These are phyloP conservation scores for Chimonanthus salicifolius DNA, from an alignment of 164 flowering plant species.

Conservation along the genomic window DNA sequence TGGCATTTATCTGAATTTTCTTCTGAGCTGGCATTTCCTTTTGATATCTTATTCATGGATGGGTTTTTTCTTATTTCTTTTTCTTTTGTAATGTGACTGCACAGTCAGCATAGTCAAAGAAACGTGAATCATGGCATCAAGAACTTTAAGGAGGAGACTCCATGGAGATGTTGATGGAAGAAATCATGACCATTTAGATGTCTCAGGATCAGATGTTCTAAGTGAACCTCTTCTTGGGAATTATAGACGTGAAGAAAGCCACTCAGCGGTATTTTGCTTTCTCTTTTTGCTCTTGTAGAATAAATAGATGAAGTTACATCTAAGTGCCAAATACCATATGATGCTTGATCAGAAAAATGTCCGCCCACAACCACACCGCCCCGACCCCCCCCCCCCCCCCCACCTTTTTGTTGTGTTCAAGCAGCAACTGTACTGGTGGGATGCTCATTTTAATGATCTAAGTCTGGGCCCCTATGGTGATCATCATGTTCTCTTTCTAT, in stretches of 20 bases:
- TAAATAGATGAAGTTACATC: neutral
- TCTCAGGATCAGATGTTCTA: slow-evolving; percentile 35
- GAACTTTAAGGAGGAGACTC: slow-evolving; percentile 43
- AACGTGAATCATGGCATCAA: slow-evolving; percentile 34
- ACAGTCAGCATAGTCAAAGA: neutral
- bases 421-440: neutral
- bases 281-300: neutral
- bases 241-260: slow-evolving; percentile 24
- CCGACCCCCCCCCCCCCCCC: no score
- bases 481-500: neutral
- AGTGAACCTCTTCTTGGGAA: slow-evolving; percentile 69
- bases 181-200: slow-evolving; percentile 38
- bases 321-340: neutral
- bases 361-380: no score
- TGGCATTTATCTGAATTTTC: no score
- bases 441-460: neutral
- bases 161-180: slow-evolving; percentile 72
- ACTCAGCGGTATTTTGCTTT: slow-evolving; percentile 25
- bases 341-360: neutral
- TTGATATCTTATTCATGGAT: no score
- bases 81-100: no score
- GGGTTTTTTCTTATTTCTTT: neutral
- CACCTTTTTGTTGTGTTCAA: no score
- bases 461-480: neutral
- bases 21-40: neutral